phyloP scores from a whole-genome alignment of 2,329 filamentous ascomycete species.

The Penicillium brasilianum region DNA sequence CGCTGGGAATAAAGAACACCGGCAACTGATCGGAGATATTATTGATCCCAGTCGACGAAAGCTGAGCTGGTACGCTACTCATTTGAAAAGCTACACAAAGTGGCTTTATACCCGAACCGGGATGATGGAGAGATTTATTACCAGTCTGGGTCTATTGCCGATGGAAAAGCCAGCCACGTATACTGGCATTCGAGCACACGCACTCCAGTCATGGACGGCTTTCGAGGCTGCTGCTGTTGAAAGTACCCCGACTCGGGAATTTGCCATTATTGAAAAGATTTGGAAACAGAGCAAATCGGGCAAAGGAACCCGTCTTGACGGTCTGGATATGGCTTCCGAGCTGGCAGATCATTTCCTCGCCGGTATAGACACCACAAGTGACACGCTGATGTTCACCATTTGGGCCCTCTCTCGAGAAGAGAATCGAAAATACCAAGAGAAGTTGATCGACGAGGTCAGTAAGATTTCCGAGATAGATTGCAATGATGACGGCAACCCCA shows the following conservation, averaged over 20 bases:
- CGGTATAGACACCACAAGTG: slow-evolving; percentile 60
- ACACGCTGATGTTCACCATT: slow-evolving; percentile 58
- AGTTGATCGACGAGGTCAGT: slow-evolving; percentile 51
- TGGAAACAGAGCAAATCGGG: slow-evolving; percentile 41
- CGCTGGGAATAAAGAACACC: slow-evolving; percentile 43
- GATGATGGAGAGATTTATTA: slow-evolving; percentile 42
- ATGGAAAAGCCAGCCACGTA: slow-evolving; percentile 59
- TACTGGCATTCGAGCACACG: slow-evolving; percentile 56
- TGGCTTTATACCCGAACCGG: slow-evolving; percentile 56
- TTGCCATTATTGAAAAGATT: slow-evolving; percentile 32
- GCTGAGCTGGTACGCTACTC: slow-evolving; percentile 57
- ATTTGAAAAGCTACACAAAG: slow-evolving; percentile 51
- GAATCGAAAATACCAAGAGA: slow-evolving; percentile 51
- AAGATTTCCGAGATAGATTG: slow-evolving; percentile 28
- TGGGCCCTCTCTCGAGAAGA: slow-evolving; percentile 56
- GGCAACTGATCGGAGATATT: slow-evolving; percentile 55
- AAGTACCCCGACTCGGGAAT: slow-evolving; percentile 19
- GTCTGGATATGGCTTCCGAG: slow-evolving; percentile 59
- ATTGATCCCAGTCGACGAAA: slow-evolving; percentile 52
- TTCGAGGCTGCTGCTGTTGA: slow-evolving; percentile 35
- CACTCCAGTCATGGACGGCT: slow-evolving; percentile 42
- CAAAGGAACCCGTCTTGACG: slow-evolving; percentile 39
- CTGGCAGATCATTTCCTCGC: slow-evolving; percentile 60
- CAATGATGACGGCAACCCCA: slow-evolving; percentile 35
- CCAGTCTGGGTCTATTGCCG: slow-evolving; percentile 46